Evolutionary conservation across 495 filamentous ascomycete genomes (phyloP).

Genomic region (Aspergillus baeticus): DNA sequence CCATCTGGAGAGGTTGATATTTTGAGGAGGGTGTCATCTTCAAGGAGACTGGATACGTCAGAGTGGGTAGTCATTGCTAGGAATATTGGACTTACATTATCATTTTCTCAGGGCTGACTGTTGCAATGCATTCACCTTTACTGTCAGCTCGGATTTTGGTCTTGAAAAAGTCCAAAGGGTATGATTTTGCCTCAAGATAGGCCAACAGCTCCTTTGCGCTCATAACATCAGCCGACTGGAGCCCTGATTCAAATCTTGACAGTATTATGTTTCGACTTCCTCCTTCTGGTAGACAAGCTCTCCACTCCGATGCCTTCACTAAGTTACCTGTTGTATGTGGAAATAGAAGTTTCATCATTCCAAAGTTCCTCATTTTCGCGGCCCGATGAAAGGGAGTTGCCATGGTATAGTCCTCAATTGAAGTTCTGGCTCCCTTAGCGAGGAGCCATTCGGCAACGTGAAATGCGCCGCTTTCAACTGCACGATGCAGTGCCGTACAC

Average conservation of each 20-base stretch:
- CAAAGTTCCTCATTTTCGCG: not conserved
- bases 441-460: not conserved
- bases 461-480: not conserved
- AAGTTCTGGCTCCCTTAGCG: not conserved
- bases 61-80: not conserved
- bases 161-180: not conserved
- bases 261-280: not conserved
- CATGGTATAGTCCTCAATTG: not conserved
- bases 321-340: not conserved
- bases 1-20: not conserved
- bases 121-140: not conserved
- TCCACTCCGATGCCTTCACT: conserved; percentile 3
- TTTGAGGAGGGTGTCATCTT: not conserved
- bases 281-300: not conserved
- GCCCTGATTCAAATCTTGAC: not conserved
- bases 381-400: not conserved
- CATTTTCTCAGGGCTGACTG: not conserved
- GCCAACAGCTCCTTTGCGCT: not conserved
- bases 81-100: not conserved
- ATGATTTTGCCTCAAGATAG: not conserved
- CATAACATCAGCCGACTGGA: not conserved
- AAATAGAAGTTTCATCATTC: not conserved
- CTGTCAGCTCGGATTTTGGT: not conserved
- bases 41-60: not conserved
- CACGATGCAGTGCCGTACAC: not conserved